Conservation (phyloP, 2,329 filamentous ascomycete species). For the Xylariaceae sp. region DNA sequence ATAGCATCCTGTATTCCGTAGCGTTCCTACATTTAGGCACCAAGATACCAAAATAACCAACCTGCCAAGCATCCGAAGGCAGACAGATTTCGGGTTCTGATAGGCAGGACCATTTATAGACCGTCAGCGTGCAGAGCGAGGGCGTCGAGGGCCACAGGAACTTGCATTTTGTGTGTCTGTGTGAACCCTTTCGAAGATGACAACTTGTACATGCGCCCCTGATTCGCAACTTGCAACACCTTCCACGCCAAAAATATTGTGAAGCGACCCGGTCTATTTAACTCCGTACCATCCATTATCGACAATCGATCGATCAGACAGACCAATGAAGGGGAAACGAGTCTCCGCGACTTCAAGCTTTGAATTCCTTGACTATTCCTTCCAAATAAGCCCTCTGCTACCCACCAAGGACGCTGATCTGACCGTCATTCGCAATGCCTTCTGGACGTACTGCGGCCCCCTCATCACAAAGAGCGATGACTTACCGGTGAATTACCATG, state of each 20-base stretch:
- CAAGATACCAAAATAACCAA: not conserved
- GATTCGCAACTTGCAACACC: not conserved
- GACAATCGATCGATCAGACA: not conserved
- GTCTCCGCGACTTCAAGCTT: slow-evolving; percentile 19
- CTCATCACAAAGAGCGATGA: slow-evolving; percentile 29
- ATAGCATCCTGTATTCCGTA: not conserved
- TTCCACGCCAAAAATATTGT: not conserved
- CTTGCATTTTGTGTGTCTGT: not conserved
- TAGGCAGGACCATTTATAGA: not conserved
- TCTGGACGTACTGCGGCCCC: slow-evolving; percentile 43
- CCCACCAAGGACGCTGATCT: slow-evolving; percentile 4
- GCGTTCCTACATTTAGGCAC: not conserved
- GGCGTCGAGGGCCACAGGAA: not conserved
- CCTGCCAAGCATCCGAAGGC: slow-evolving; percentile 10
- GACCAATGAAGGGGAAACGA: slow-evolving; percentile 12
- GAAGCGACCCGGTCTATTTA: not conserved
- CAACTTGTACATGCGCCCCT: not conserved
- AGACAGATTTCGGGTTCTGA: not conserved
- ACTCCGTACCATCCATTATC: not conserved
- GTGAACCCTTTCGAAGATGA: not conserved
- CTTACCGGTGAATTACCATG: slow-evolving; percentile 35
- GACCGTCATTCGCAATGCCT: slow-evolving; percentile 31
- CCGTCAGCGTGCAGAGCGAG: not conserved
- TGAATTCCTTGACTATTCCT: slow-evolving; percentile 23
- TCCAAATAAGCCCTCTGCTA: not conserved